Evolutionary conservation across 257 asterid genomes (phyloP), one percentile per base, ranked within the genome.

Genomic region (Nicotiana tomentosiformis): DNA sequence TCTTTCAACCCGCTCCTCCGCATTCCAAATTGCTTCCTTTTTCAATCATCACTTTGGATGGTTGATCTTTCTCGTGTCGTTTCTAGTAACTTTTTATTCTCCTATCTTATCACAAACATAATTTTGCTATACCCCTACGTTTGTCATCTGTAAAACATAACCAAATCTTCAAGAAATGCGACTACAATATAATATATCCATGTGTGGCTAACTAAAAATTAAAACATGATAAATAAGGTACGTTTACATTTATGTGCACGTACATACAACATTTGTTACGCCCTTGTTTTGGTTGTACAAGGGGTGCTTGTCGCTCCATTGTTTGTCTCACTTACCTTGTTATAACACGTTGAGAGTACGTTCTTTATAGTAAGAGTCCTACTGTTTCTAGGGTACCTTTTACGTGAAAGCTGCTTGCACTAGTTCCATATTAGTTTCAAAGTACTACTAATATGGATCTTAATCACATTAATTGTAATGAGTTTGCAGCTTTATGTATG

Each of bases 371-470:
- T 11, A 53, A 12, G 58, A 53, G 18, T 43, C 51, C 51, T 69
- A 69, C 56, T 55, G 57, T 69, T 69, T 39, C 37, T 39, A n/a
- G 35, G 20, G n/a, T 26, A 51, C 46, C n/a, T 49, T 23, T 7
- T 51, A 74, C 64, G 26, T 51, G 80, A 74, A 74, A 74, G 80
- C 80, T 49, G 53, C 80, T 14, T 74, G 74, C 49, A 16, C 23
- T 66, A 66, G 43, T 15, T 66, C 37, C 61, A 16, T 32, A 66
- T 30, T 12, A 72, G 39, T 72, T 20, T 23, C 79, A 72, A 20
- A 12, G 37, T 72, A 20, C 60, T 72, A 43, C 3, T 43, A 43
- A 2, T 43, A 72, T 69, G 23, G 8, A 7, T 74, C 61, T 74
- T 74, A 49, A 3, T 46, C 23, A 26, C 29, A 1, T 74, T 46